Evolutionary conservation across 345 rosid genomes (phyloP), one percentile per base, ranked within the genome.

Genomic region (Arabidopsis arenosa): DNA sequence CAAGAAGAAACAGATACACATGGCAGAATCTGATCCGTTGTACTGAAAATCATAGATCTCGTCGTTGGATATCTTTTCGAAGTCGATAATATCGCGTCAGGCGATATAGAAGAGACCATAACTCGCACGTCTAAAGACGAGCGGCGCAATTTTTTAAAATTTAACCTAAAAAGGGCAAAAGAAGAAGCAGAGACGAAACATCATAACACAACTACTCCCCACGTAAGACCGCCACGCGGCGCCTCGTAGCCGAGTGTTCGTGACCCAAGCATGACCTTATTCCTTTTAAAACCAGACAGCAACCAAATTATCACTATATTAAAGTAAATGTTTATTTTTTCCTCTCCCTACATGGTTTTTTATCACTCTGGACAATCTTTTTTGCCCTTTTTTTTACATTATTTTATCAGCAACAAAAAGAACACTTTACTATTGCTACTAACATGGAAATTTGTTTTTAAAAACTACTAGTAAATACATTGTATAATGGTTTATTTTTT

Each of bases 211-310:
- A 56, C 66, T 0, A 47, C 73, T 73, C 15, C 73, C 18, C 57
- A 75, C 69, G 64, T 61, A 41, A 10, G 49, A 10, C 35, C 9
- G 5, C 40, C 64, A 68, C 70, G 70, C 48, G 75, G 75, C 49
- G 75, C 13, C 32, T 53, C 51, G 56, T 60, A 61, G 63, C 63
- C 8, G 57, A 76, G 57, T 33, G 40, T 53, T 68, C 40, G 49
- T 76, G 47, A 69, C 64, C 45, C 60, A 67, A 60, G 13, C 33
- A 23, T 18, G 49, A 49, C 61, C 61, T 61, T 51, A 0, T 48
- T 60, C 59, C n/a, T 10, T 21, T 63, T 2, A 4, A 8, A 37
- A 60, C 32, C 32, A 32, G 44, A 59, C 47, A 37, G 9, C 65
- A 37, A 62, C 66, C 11, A 61, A 41, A 23, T 23, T 23, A 28